phyloP scores from a whole-genome alignment of 2,329 filamentous ascomycete genomes.

The Didymella sp. region DNA sequence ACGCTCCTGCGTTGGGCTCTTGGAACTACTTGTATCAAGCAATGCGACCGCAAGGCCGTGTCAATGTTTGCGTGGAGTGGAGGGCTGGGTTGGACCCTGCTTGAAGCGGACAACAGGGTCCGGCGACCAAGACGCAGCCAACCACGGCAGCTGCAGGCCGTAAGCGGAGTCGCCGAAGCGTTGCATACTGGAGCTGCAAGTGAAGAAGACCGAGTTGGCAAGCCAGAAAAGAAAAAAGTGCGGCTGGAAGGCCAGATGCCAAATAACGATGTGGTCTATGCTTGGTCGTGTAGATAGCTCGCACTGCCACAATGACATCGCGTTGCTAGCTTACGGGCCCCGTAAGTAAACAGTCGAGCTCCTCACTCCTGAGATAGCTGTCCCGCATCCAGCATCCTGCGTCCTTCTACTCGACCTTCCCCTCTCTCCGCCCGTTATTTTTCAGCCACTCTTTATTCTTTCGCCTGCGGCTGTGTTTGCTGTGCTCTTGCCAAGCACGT shows the following conservation, averaged over 20 bases:
- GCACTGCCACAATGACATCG: conserved; percentile 12
- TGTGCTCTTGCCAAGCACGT: neutral
- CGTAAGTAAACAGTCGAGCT: conserved; percentile 3
- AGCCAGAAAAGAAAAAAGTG: neutral
- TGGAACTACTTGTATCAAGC: neutral
- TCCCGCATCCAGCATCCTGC: conserved; percentile 1
- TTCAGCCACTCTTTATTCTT: conserved; percentile 14
- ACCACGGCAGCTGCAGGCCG: neutral
- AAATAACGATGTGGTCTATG: neutral
- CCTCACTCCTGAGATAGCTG: conserved; percentile 16
- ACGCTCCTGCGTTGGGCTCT: neutral
- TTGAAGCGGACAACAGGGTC: neutral
- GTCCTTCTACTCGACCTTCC: conserved; percentile 1
- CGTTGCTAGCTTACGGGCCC: neutral
- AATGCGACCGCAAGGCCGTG: neutral
- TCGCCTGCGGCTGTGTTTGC: conserved; percentile 2
- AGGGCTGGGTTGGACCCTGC: conserved; percentile 3
- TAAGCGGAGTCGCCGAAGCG: conserved; percentile 16
- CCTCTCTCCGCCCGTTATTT: neutral
- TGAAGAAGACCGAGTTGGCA: neutral
- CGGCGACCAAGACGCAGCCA: neutral
- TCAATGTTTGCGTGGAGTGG: neutral
- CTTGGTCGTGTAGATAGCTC: neutral
- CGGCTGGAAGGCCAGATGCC: conserved; percentile 1
- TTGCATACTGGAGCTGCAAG: conserved; percentile 10